Base-by-base conservation (phyloP, 345 rosid genomes). In the Brassica rapa region DNA sequence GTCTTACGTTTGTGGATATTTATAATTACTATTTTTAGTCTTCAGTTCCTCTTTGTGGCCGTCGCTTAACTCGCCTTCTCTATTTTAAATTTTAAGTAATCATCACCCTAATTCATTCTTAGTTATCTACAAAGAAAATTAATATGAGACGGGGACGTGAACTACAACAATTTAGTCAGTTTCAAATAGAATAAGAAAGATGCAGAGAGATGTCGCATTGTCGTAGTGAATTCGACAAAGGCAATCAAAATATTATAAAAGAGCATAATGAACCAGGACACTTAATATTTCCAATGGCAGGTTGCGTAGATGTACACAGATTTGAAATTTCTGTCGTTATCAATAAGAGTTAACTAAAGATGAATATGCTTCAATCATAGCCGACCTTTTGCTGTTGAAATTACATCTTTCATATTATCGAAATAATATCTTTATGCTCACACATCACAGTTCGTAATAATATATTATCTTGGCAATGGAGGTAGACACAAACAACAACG, bases 311-410 rank as follows among this genome's bases (percentile, higher is more conserved):
- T 77, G 75, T 64, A 35, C 53, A 51, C 46, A 77, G 55, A 70
- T 71, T 39, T 9, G 49, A 59, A 65, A 55, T 77, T 53, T 37
- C 9, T 39, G 81, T 77, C 81, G 24, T 71, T 64, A 71, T 77
- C 81, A 55, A 71, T 8, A 11, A 37, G 66, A 63, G 25, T 77
- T 56, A 49, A 77, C 62, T n/a, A 2, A 67, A 57, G 62, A 78
- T 71, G 81, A 71, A 71, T 71, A 71, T 12, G 76, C 57, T 41
- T 59, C 62, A 79, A 71, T 73, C 29, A 72, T 79, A 79, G 19
- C 73, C 55, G 61, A 79, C 63, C 63, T 79, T 73, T 67, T 33
- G 24, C 61, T 68, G 56, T 73, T 79, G 77, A 43, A 66, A 6
- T 61, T 67, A 62, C 56, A 66, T 33, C 51, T 59, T 12, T 41